These are phyloP conservation scores for Penicillium sp. DNA, from an alignment of 2,329 filamentous ascomycete genomes.

Conservation along the genomic window DNA sequence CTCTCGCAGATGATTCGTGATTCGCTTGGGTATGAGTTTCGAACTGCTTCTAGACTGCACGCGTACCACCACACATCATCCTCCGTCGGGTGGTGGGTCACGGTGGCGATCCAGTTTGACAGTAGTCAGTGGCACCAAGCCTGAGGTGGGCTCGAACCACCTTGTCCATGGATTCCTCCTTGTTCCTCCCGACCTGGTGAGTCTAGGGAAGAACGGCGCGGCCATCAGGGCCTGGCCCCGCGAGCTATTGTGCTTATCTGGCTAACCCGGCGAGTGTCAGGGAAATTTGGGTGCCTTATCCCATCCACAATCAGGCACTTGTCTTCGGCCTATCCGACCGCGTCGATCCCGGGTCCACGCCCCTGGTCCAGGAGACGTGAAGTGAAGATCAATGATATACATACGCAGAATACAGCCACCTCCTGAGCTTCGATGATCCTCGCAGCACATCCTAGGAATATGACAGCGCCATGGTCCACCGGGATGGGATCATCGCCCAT, in stretches of 20 bases:
- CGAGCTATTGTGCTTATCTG: too few species aligned
- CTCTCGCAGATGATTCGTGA: too few species aligned
- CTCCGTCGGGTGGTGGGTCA: background rate
- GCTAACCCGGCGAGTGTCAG: too few species aligned
- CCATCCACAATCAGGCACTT: too few species aligned
- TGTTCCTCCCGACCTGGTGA: background rate
- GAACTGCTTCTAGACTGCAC: slow-evolving; percentile 2
- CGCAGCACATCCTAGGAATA: background rate
- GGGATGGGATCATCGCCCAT: slow-evolving; percentile 7
- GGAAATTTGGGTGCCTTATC: too few species aligned
- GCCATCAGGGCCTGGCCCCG: too few species aligned
- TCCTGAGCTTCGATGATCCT: slow-evolving; percentile 10
- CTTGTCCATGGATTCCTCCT: background rate
- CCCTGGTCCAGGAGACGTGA: too few species aligned
- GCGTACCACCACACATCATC: slow-evolving; percentile 6
- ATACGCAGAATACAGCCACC: slow-evolving; percentile 18
- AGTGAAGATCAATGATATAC: too few species aligned
- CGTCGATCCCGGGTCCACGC: too few species aligned
- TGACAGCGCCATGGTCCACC: slow-evolving; percentile 14
- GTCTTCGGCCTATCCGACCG: too few species aligned
- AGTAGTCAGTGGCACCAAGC: slow-evolving; percentile 2
- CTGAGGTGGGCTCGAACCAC: background rate
- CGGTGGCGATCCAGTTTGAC: slow-evolving; percentile 8
- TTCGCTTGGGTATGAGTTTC: background rate
- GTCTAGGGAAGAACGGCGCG: too few species aligned